Conservation (phyloP, 208 protist genomes). For the Leishmania gerbilli region DNA sequence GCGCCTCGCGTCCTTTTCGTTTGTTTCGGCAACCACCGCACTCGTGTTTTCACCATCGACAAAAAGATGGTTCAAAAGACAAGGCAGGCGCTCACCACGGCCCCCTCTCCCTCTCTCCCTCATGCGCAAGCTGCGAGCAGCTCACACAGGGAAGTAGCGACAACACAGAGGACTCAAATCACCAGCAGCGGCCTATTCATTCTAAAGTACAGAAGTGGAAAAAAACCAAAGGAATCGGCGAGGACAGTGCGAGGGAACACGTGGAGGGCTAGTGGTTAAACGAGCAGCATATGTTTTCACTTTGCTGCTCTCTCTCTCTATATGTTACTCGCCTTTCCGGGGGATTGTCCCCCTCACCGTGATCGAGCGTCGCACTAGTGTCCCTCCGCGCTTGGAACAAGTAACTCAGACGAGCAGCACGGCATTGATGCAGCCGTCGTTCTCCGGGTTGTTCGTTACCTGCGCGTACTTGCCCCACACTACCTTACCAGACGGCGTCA, state of each 20-base stretch:
- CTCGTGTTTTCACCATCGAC: not conserved
- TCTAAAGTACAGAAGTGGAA: not conserved
- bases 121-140: not conserved
- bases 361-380: not conserved
- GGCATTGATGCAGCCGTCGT: constrained; percentile 99
- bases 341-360: not conserved
- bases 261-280: not conserved
- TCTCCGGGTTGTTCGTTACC: constrained; percentile 99
- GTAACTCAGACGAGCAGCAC: constrained; percentile 97
- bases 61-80: not conserved
- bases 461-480: constrained; percentile 99
- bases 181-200: not conserved
- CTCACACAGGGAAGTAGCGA: not conserved
- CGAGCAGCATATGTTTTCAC: not conserved
- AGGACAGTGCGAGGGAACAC: not conserved
- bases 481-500: constrained; percentile 99
- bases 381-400: not conserved
- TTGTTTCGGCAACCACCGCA: not conserved
- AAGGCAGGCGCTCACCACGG: not conserved
- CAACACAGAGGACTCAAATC: not conserved
- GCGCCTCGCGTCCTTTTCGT: not conserved
- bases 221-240: not conserved
- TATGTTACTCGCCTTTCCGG: not conserved
- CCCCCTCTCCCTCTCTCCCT: not conserved
- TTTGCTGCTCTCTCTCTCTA: not conserved